phyloP scores from a whole-genome alignment of 164 flowering plant genomes.

The Houttuynia cordata region DNA sequence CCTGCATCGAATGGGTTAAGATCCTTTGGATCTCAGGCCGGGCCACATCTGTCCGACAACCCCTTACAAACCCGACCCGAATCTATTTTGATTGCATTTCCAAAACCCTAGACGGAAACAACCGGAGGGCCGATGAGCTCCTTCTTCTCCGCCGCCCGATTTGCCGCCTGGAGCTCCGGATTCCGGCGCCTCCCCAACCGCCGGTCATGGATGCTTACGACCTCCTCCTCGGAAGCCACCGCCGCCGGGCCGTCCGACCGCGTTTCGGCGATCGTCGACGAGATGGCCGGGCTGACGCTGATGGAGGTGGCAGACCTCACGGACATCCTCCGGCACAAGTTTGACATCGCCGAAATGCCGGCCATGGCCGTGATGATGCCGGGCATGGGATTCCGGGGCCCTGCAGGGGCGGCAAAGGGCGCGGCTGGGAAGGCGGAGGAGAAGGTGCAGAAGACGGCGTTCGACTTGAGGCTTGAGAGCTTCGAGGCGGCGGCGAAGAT shows the following conservation, averaged over 20 bases:
- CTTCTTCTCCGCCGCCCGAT: background rate
- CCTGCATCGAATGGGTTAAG: too few species aligned
- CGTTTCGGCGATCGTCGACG: slow-evolving; percentile 57
- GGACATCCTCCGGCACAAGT: slow-evolving; percentile 47
- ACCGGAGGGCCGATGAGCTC: too few species aligned
- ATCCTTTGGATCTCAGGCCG: too few species aligned
- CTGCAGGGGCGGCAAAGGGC: slow-evolving; percentile 13
- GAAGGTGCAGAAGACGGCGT: slow-evolving; percentile 68
- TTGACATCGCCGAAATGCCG: slow-evolving; percentile 62
- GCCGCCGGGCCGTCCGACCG: background rate
- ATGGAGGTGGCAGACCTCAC: slow-evolving; percentile 63
- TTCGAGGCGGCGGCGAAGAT: slow-evolving; percentile 75
- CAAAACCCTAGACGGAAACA: too few species aligned
- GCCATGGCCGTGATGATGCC: slow-evolving; percentile 77
- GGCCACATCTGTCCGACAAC: too few species aligned
- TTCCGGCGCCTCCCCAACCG: background rate
- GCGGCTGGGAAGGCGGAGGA: slow-evolving; percentile 45
- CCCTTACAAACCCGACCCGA: too few species aligned
- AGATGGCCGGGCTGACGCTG: slow-evolving; percentile 50
- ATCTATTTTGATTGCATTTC: too few species aligned
- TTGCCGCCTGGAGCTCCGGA: background rate
- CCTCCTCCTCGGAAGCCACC: background rate
- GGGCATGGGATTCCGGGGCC: slow-evolving; percentile 46
- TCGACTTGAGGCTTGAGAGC: slow-evolving; percentile 76
- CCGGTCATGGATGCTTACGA: background rate